Percentiles rank a stretch among this genome's conserved stretches.
phyloP scores from a whole-genome alignment of 2,329 filamentous ascomycete genomes.

The Emmonsiellopsis sp. region DNA sequence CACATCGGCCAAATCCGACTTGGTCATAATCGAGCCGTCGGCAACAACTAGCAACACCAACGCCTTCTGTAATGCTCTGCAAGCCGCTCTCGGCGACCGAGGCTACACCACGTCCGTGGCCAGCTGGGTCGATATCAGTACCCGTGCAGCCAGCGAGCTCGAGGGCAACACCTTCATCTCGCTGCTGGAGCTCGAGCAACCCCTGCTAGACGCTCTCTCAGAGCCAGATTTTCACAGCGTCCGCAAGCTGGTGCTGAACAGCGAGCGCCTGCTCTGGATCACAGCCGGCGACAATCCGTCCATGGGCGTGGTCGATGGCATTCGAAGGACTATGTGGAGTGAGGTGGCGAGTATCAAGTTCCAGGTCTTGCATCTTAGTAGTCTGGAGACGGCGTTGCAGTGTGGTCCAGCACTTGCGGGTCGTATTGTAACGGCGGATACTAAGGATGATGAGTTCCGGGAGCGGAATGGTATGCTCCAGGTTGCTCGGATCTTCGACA shows the following conservation, averaged over 20 bases:
- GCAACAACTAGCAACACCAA: background rate
- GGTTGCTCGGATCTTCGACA: constrained; percentile 15
- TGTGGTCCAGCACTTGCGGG: background rate
- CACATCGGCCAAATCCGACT: background rate
- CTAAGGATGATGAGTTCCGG: constrained; percentile 12
- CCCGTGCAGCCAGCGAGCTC: background rate
- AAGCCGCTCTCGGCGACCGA: background rate
- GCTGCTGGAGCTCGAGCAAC: background rate
- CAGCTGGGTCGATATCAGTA: background rate
- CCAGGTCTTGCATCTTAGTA: constrained; percentile 2
- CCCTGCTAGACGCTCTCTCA: background rate
- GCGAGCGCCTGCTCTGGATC: constrained; percentile 2
- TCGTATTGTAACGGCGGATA: background rate
- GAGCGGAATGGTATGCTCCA: constrained; percentile 14
- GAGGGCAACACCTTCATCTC: constrained; percentile 2
- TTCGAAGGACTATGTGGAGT: background rate
- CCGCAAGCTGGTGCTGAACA: background rate
- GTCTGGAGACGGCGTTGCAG: background rate
- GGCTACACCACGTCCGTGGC: background rate
- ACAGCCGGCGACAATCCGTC: background rate
- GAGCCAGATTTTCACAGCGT: background rate
- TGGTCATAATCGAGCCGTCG: background rate
- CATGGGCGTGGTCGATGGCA: background rate
- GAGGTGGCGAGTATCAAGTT: background rate
- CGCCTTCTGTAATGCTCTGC: background rate